phyloP scores from a whole-genome alignment of 257 asterid genomes.

The Primulina eburnea region DNA sequence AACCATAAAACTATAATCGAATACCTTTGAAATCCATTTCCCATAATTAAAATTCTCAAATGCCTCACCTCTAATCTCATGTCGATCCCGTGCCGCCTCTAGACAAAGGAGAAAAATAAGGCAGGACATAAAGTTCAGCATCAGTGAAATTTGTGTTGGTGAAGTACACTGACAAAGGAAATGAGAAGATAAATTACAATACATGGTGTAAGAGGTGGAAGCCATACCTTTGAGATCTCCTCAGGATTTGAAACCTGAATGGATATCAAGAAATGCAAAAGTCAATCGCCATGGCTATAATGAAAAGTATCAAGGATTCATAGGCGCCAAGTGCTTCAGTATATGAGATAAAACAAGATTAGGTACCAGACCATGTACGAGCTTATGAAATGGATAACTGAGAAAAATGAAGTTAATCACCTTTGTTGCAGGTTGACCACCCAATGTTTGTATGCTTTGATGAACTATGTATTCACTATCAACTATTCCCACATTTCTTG shows the following conservation, averaged over 20 bases:
- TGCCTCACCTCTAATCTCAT: slow-evolving; percentile 75
- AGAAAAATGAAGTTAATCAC: slow-evolving; percentile 25
- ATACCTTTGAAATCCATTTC: too few relatives aligned
- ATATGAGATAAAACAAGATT: neutral
- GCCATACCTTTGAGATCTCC: slow-evolving; percentile 49
- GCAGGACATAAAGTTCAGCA: neutral
- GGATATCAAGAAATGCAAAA: slow-evolving; percentile 22
- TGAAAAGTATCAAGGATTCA: neutral
- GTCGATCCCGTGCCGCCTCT: slow-evolving; percentile 64
- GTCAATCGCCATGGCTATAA: neutral
- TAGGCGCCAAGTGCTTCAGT: neutral
- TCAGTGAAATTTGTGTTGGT: slow-evolving; percentile 9
- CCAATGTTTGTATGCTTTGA: slow-evolving; percentile 96
- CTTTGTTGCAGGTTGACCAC: slow-evolving; percentile 73
- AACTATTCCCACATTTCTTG: slow-evolving; percentile 87
- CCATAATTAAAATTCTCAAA: neutral
- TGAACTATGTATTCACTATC: slow-evolving; percentile 90
- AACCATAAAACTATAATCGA: too few relatives aligned
- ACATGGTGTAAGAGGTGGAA: neutral
- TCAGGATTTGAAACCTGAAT: slow-evolving; percentile 43
- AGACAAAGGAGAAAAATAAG: slow-evolving; percentile 3
- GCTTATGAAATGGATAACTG: neutral
- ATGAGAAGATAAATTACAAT: neutral
- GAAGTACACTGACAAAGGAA: neutral
- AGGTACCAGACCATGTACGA: neutral